Percentiles rank a stretch among this genome's conserved stretches.
These are phyloP conservation scores for Hypoxylon sp. DNA, from an alignment of 2,329 filamentous ascomycete genomes.

Conservation along the genomic window DNA sequence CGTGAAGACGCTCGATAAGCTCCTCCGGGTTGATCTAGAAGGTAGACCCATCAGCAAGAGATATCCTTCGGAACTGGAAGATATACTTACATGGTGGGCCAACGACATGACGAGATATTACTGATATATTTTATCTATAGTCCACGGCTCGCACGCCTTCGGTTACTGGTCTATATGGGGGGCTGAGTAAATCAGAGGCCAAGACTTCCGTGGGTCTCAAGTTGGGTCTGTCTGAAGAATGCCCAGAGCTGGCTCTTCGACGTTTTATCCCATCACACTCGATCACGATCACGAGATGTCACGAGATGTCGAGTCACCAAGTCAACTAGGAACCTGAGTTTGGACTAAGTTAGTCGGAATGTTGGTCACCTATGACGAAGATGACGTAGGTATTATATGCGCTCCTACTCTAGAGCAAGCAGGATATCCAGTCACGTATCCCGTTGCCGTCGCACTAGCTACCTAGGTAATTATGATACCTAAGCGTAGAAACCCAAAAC, in stretches of 20 bases:
- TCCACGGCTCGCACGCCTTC: too few species aligned
- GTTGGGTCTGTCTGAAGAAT: slow-evolving; percentile 4
- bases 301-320: slow-evolving; percentile 2
- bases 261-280: slow-evolving; percentile 4
- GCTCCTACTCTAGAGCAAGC: slow-evolving; percentile 1
- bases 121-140: not conserved
- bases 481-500: not conserved
- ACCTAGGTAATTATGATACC: not conserved
- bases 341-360: slow-evolving; percentile 7
- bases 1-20: slow-evolving; percentile 64
- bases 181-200: not conserved
- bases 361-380: slow-evolving; percentile 26
- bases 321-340: not conserved
- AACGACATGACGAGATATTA: slow-evolving; percentile 28
- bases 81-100: slow-evolving; percentile 32
- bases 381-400: slow-evolving; percentile 24
- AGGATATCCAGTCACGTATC: slow-evolving; percentile 7
- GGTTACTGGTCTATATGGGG: too few species aligned
- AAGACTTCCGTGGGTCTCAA: slow-evolving; percentile 8
- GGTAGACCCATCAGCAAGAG: not conserved
- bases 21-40: slow-evolving; percentile 65
- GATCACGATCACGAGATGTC: not conserved
- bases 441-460: not conserved
- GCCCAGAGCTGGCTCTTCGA: not conserved
- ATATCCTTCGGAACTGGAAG: not conserved